A percentile compares a stretch with the other conserved stretches of the same genome.
These are phyloP conservation scores for Suhomyces faveliae DNA, from an alignment of 805 yeast genomes.

Conservation along the genomic window DNA sequence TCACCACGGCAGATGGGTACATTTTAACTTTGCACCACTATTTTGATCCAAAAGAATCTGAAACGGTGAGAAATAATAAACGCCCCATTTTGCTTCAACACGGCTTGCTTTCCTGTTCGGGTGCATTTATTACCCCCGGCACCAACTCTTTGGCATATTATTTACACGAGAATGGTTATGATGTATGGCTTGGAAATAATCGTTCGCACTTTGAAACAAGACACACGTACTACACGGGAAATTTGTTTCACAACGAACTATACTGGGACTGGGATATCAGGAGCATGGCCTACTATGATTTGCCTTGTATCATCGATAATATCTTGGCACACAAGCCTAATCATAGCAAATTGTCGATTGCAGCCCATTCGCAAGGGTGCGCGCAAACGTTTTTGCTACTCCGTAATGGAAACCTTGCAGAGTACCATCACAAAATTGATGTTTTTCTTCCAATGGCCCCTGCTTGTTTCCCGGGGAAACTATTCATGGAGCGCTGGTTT, in stretches of 20 bases:
- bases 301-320: constrained; percentile 68
- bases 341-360: constrained; percentile 52
- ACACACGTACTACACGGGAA: constrained; percentile 44
- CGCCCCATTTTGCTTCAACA: constrained; percentile 78
- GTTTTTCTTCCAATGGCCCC: constrained; percentile 82
- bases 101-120: constrained; percentile 85
- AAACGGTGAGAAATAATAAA: constrained; percentile 27
- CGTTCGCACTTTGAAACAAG: constrained; percentile 80
- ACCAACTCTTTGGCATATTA: constrained; percentile 67
- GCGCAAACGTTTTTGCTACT: constrained; percentile 77
- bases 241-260: constrained; percentile 39
- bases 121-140: constrained; percentile 84
- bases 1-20: constrained; percentile 80
- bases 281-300: constrained; percentile 78
- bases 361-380: constrained; percentile 93
- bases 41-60: constrained; percentile 45
- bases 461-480: constrained; percentile 83
- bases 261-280: constrained; percentile 94
- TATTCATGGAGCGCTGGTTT: constrained; percentile 61
- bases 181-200: constrained; percentile 91
- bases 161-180: constrained; percentile 58
- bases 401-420: constrained; percentile 35
- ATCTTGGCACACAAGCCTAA: constrained; percentile 47
- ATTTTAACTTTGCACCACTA: constrained; percentile 64
- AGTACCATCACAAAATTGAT: constrained; percentile 54